Base-by-base conservation (phyloP, 2,329 filamentous ascomycete species). In the Colletotrichum brevisporum region DNA sequence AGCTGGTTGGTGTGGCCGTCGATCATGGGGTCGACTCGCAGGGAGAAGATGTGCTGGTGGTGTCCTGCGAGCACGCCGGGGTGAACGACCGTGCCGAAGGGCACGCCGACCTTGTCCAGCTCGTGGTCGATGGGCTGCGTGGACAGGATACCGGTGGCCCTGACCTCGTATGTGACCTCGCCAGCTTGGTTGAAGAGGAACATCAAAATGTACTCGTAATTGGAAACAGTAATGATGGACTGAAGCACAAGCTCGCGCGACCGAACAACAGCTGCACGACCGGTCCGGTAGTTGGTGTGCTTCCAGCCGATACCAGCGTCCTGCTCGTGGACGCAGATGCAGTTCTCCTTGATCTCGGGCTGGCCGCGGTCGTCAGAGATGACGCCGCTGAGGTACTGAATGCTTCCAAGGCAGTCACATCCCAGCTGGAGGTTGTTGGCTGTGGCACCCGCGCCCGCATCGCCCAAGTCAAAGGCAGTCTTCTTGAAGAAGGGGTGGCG, bases 31-130 rank as follows among this genome's bases (percentile, higher is more conserved):
- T 91, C 89, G 13, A 91, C 82, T 9, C 89, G 86, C 5, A 91
- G 83, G 4, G 87, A 90, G 81, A 95, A 94, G 77, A 94, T 92
- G 78, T 94, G 92, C 76, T 95, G 92, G 75, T 94, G 92, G 78
- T 92, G 58, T 21, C 63, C 45, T 6, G 67, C 63, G 9, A 68
- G 53, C 0, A 88, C 87, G 2, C 89, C 89, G 1, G 86, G 84
- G 10, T 85, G 83, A 1, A 93, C 90, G 2, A 91, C 85, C 63
- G 88, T 92, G 39, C 88, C 88, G 73, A 84, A 90, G 2, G 81
- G 80, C 31, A 80, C 81, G 2, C 76, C 74, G 1, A 81, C 84
- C 71, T 86, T 85, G 48, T 85, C 84, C 1, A 84, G 76, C 45
- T 88, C 85, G 60, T 90, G 88, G 73, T 88, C 85, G 56, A 89